Evolutionary conservation across 169 alveolate species (phyloP).

Genomic region (Cryptosporidium baileyi): DNA sequence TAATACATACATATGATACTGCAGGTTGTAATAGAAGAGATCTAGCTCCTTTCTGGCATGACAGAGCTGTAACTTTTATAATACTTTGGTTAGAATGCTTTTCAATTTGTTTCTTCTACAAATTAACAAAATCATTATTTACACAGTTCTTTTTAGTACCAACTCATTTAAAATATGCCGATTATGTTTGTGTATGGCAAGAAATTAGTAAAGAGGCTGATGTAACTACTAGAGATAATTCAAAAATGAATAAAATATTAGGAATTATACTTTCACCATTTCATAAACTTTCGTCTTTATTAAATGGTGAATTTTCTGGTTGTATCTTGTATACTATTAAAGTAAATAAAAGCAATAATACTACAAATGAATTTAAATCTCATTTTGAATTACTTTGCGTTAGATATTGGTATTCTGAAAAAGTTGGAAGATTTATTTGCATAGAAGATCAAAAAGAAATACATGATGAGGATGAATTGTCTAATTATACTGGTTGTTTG

Average conservation of each 20-base stretch:
- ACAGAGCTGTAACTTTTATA: slow-evolving; percentile 29
- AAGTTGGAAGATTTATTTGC: slow-evolving; percentile 1
- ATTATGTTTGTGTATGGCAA: slow-evolving; percentile 32
- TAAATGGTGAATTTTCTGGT: slow-evolving; percentile 33
- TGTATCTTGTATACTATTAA: background rate
- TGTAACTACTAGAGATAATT: background rate
- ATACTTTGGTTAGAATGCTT: slow-evolving; percentile 46
- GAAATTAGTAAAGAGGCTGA: background rate
- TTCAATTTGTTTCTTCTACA: slow-evolving; percentile 15
- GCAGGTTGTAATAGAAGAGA: slow-evolving; percentile 51
- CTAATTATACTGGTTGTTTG: slow-evolving; percentile 13
- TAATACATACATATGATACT: slow-evolving; percentile 54
- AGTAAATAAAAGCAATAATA: background rate
- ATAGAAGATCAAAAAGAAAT: slow-evolving; percentile 4
- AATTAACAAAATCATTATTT: background rate
- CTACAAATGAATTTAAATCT: background rate
- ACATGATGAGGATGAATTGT: background rate
- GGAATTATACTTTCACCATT: slow-evolving; percentile 4
- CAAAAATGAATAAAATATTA: background rate
- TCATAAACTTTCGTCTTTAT: background rate
- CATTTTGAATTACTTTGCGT: slow-evolving; percentile 58
- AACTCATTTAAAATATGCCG: background rate
- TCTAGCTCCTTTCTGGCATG: slow-evolving; percentile 39
- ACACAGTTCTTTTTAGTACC: slow-evolving; percentile 23
- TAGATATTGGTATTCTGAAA: slow-evolving; percentile 62